Percentiles rank a stretch among this genome's conserved stretches.
phyloP scores from a whole-genome alignment of 208 protist genomes.

The Angomonas desouzai region DNA sequence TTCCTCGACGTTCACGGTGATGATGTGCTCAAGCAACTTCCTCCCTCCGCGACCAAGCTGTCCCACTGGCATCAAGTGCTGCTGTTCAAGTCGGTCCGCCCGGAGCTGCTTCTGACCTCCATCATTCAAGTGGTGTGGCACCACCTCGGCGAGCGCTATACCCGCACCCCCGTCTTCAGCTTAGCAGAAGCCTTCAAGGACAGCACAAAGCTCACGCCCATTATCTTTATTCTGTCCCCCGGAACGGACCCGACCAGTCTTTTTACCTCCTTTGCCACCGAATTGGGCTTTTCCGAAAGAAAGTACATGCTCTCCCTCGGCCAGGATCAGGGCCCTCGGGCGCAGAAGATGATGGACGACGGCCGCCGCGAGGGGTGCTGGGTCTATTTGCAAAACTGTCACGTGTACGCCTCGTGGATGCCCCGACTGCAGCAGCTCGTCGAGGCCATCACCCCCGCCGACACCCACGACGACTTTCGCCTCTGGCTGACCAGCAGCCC shows the following conservation, averaged over 20 bases:
- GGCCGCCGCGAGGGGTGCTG: slow-evolving; percentile 79
- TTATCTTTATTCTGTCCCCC: slow-evolving; percentile 93
- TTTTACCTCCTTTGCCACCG: slow-evolving; percentile 89
- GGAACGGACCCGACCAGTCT: slow-evolving; percentile 91
- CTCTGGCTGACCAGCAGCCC: slow-evolving; percentile 96
- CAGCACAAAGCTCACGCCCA: slow-evolving; percentile 80
- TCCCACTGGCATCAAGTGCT: slow-evolving; percentile 83
- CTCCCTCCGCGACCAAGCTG: slow-evolving; percentile 30
- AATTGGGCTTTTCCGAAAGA: slow-evolving; percentile 77
- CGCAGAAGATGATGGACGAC: slow-evolving; percentile 82
- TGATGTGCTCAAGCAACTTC: slow-evolving; percentile 39
- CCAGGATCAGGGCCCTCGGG: slow-evolving; percentile 91
- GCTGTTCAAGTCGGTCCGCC: slow-evolving; percentile 73
- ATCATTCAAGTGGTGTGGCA: slow-evolving; percentile 52
- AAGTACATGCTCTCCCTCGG: slow-evolving; percentile 92
- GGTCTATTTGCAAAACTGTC: slow-evolving; percentile 96
- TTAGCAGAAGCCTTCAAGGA: slow-evolving; percentile 86
- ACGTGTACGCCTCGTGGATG: slow-evolving; percentile 94
- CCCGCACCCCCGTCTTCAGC: slow-evolving; percentile 73
- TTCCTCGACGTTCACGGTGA: slow-evolving; percentile 81
- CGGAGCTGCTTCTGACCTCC: slow-evolving; percentile 81
- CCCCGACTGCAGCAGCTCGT: slow-evolving; percentile 87
- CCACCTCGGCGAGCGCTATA: slow-evolving; percentile 82
- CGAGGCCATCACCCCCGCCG: slow-evolving; percentile 62
- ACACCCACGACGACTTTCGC: slow-evolving; percentile 89